Conservation (phyloP, 495 filamentous ascomycete genomes). For the Clohesyomyces aquaticus region DNA sequence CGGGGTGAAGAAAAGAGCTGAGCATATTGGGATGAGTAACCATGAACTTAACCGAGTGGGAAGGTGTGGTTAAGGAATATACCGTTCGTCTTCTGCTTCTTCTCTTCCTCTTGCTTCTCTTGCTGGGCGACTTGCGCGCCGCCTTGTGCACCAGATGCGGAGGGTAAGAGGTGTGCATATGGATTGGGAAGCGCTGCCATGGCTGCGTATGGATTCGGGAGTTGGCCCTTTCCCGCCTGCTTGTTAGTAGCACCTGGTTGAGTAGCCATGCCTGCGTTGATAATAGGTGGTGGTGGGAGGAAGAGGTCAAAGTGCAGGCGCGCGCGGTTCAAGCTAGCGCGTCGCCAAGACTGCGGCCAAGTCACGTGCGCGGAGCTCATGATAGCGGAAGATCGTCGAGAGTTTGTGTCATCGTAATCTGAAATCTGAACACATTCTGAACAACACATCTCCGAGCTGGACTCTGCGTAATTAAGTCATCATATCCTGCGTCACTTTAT, state of each 20-base stretch:
- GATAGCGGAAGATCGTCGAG: too few relatives aligned
- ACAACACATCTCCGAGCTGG: too few relatives aligned
- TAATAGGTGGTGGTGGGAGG: not conserved
- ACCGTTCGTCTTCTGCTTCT: conserved; percentile 1
- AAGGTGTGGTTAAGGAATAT: not conserved
- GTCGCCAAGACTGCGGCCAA: not conserved
- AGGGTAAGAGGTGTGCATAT: conserved; percentile 8
- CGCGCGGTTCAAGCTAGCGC: too few relatives aligned
- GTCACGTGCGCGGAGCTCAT: too few relatives aligned
- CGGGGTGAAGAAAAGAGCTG: not conserved
- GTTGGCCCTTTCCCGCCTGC: not conserved
- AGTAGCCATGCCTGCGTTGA: conserved; percentile 5
- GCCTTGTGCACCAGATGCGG: not conserved
- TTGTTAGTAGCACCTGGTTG: not conserved
- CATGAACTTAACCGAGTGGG: not conserved
- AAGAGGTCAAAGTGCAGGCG: not conserved
- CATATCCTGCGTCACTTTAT: too few relatives aligned
- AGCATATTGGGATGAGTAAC: not conserved
- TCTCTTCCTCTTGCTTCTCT: conserved; percentile 4
- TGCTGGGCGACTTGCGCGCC: not conserved
- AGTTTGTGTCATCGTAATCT: too few relatives aligned
- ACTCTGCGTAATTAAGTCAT: too few relatives aligned
- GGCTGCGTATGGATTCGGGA: not conserved
- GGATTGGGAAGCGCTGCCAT: not conserved
- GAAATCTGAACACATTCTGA: too few relatives aligned